Evolutionary conservation across 2,329 filamentous ascomycete genomes (phyloP), one percentile per base, ranked within the genome.

Genomic region (Pseudogymnoascus sp.): DNA sequence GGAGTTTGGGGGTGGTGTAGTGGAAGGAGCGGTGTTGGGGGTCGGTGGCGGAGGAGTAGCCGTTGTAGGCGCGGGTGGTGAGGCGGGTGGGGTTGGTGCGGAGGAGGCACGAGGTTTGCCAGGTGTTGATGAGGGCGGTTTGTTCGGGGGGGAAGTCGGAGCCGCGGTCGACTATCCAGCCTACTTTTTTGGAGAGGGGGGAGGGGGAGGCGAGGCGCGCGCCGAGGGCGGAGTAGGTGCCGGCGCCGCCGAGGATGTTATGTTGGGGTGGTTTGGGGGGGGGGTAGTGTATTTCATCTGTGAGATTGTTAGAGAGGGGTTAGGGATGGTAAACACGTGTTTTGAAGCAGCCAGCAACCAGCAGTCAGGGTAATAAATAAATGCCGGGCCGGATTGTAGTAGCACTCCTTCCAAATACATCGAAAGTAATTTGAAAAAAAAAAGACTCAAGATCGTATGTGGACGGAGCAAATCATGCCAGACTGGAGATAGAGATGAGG

Each of bases 31-130:
- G 79, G 67, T 86, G 83, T 73, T 90, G 84, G 47, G 7, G 26
- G 23, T 57, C 47, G 62, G 85, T 81, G 34, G 84, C 82, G 39
- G 87, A 85, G 73, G 87, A 85, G 73, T 97, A 97, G 60, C 90
- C 90, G 74, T 97, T 97, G 91, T 91, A 96, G 54, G 89, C 93
- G 54, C 91, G 85, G 0, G 95, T 99, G 2, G 93, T 97, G 60
- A 90, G 79, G 23, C 90, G 85, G 5, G 81, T 75, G 1, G 80
- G 78, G 62, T 89, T 86, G 60, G 84, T 77, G 62, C 92, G 84
- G 67, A 95, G 78, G 14, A 91, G 71, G 18, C 85, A 89, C 5
- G 84, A 84, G 1, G 93, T 96, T 14, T 86, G 77, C 93, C 95
- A 97, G 47, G 83, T 81, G 12, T 82, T 76, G 68, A 99, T 86